Evolutionary conservation across 805 yeast genomes (phyloP), one percentile per base, ranked within the genome.

Genomic region (Pichia cabralensis): DNA sequence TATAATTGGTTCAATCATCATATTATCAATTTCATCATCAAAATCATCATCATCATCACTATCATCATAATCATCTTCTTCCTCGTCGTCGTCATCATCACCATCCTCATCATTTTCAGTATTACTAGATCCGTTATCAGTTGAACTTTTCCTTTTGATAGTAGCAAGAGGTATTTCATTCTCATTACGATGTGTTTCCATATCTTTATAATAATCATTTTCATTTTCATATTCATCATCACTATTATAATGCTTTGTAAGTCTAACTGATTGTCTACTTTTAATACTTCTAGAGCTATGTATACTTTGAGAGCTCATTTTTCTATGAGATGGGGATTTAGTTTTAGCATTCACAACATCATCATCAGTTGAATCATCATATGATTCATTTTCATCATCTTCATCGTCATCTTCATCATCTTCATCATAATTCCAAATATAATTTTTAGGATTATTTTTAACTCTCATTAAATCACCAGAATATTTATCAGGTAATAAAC

Each of bases 1-100:
- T 23, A 73, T 70, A 2, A 73, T 73, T 8, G 67, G 65, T 35
- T 61, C 67, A 15, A 62, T 60, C 35, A 57, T 47, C 36, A 60
- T 61, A 31, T 57, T 58, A 33, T 61, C 65, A 3, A 60, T 52
- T 30, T 55, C 64, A 38, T 58, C 60, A 35, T 59, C 62, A 33
- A 55, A 55, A 28, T 58, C 62, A 30, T 45, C 53, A 13, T 52
- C 58, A 15, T 47, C 53, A 8, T 47, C 55, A 17, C 46, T 58
- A 3, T 50, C 56, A 10, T 53, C 57, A 8, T 45, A 50, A 9
- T 46, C 54, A 3, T 40, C 43, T 20, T 38, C 46, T 3, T 35
- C 44, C 15, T 38, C 46, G 7, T 31, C 33, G 5, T 27, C 35
- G 9, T 28, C 22, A 8, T 39, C 62, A 28, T 44, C 51, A 9